These are phyloP conservation scores for Fusarium sp. DNA, from an alignment of 2,329 filamentous ascomycete species.

Conservation along the genomic window DNA sequence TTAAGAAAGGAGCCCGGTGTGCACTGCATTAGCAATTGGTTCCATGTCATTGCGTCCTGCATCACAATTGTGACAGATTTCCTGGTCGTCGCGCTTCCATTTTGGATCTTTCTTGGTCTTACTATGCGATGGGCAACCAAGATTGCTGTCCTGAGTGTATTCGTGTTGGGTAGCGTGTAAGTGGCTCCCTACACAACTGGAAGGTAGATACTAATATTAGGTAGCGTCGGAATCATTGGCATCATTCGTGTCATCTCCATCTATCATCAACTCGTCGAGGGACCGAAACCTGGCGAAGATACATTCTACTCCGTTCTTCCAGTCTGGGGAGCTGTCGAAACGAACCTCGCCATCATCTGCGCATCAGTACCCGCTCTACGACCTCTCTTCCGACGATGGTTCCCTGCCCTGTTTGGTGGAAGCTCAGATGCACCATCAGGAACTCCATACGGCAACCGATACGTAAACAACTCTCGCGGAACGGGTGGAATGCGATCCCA, in stretches of 20 bases:
- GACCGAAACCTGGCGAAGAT: constrained; percentile 38
- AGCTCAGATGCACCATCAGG: constrained; percentile 28
- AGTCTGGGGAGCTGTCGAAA: constrained; percentile 53
- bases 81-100: constrained; percentile 54
- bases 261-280: constrained; percentile 42
- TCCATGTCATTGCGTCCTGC: constrained; percentile 52
- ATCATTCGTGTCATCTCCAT: constrained; percentile 51
- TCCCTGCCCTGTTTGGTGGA: constrained; percentile 47
- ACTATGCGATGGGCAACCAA: constrained; percentile 55
- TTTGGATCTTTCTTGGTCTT: constrained; percentile 56
- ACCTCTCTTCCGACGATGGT: constrained; percentile 51
- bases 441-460: constrained; percentile 23
- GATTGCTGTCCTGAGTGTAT: constrained; percentile 55
- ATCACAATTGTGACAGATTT: constrained; percentile 58
- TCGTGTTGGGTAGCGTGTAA: constrained; percentile 54
- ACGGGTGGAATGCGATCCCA: constrained; percentile 31
- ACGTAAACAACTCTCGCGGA: constrained; percentile 34
- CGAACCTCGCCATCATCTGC: constrained; percentile 53
- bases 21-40: constrained; percentile 51
- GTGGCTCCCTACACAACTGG: constrained; percentile 8
- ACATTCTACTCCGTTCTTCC: constrained; percentile 48
- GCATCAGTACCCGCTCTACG: constrained; percentile 53
- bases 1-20: constrained; percentile 40
- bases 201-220: background rate
- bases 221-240: constrained; percentile 51